Evolutionary conservation across 139 green algal species (phyloP).

Genomic region (Chlamydomonas asymmetrica): DNA sequence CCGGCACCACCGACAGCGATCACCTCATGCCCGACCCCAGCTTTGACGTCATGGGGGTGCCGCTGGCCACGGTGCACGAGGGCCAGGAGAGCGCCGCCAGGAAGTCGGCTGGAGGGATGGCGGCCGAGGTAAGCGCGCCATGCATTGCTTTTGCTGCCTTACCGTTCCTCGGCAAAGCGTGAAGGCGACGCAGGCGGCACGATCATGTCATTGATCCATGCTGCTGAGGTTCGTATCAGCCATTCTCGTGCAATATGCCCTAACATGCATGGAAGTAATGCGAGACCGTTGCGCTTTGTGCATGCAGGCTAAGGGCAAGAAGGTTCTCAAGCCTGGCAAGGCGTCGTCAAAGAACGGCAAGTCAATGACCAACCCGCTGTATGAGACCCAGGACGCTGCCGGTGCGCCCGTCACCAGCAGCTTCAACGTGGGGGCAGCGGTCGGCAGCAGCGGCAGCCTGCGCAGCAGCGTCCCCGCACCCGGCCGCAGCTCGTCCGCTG

Average conservation of each 20-base stretch:
- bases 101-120: too few species aligned
- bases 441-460: not conserved
- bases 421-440: slow-evolving; percentile 3
- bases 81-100: too few species aligned
- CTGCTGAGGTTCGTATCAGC: not conserved
- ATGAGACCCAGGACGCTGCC: slow-evolving; percentile 17
- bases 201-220: too few species aligned
- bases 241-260: too few species aligned
- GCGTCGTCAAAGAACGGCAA: not conserved
- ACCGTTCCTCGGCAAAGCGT: too few species aligned
- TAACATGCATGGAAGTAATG: too few species aligned
- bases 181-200: too few species aligned
- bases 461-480: not conserved
- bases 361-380: slow-evolving; percentile 34
- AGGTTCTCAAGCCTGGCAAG: not conserved
- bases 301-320: slow-evolving; percentile 19
- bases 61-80: slow-evolving; percentile 28
- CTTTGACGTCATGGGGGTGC: slow-evolving; percentile 12
- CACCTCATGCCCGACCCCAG: not conserved
- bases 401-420: not conserved
- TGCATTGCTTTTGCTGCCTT: too few species aligned
- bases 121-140: too few species aligned
- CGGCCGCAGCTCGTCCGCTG: not conserved
- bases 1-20: not conserved
- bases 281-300: too few species aligned